phyloP scores from a whole-genome alignment of 306 rosid genomes.

The Malus sylvestris region DNA sequence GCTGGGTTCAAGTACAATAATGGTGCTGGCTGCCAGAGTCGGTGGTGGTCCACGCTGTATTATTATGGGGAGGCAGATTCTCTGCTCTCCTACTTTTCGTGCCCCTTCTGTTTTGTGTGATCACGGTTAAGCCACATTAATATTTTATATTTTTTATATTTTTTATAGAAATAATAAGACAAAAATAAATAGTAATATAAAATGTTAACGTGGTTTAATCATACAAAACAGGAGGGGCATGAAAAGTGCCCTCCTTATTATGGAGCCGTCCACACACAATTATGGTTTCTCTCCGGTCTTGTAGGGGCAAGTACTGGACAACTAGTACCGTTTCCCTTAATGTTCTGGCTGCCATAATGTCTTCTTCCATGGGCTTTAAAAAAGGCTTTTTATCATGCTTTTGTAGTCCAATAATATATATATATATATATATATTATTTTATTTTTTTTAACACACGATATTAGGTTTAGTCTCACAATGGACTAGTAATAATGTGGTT shows the following conservation, averaged over 20 bases:
- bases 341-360: not conserved
- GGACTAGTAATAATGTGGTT: fast-evolving
- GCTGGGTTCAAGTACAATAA: not conserved
- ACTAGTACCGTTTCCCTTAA: not conserved
- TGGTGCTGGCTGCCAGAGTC: not conserved
- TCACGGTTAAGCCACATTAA: too few species aligned
- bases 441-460: too few species aligned
- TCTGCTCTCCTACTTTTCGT: too few species aligned
- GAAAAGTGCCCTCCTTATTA: not conserved
- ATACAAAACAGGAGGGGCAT: too few species aligned
- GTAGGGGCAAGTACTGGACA: not conserved
- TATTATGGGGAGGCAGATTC: not conserved
- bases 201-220: too few species aligned
- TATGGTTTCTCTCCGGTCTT: not conserved
- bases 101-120: too few species aligned
- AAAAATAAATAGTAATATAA: too few species aligned
- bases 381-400: not conserved
- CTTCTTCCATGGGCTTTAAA: not conserved
- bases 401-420: too few species aligned
- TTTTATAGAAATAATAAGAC: too few species aligned
- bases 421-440: too few species aligned
- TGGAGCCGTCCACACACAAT: not conserved
- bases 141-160: too few species aligned
- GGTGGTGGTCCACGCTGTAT: conserved; percentile 4
- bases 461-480: too few species aligned